These are phyloP conservation scores for Plasmodium ovale DNA, from an alignment of 169 alveolate genomes.

Conservation along the genomic window DNA sequence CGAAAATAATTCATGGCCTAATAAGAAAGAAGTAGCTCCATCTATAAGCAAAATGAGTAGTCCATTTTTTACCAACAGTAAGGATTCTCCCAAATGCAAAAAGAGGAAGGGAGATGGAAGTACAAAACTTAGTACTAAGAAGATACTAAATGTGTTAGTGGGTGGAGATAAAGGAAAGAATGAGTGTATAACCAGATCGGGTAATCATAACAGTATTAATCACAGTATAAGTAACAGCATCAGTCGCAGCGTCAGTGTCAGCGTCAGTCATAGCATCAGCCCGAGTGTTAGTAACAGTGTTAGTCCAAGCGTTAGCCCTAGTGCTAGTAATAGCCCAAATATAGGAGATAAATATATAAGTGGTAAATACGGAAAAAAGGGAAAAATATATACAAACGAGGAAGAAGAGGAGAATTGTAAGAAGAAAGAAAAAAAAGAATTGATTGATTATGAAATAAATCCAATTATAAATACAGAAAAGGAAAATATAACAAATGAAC, in stretches of 20 bases:
- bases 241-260: neutral
- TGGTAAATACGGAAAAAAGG: neutral
- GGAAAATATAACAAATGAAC: conserved; percentile 4
- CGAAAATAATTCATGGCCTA: conserved; percentile 67
- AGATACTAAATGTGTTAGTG: neutral
- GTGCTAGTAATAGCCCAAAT: too few species aligned
- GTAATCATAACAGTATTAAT: neutral
- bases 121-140: conserved; percentile 22
- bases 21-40: conserved; percentile 32
- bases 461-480: conserved; percentile 42
- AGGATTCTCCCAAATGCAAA: conserved; percentile 26
- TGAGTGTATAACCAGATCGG: too few species aligned
- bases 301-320: too few species aligned
- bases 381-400: neutral
- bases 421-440: neutral
- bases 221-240: neutral
- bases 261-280: too few species aligned
- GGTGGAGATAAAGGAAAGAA: conserved; percentile 1
- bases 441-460: conserved; percentile 72
- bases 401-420: neutral
- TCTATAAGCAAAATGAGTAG: conserved; percentile 10
- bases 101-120: conserved; percentile 17
- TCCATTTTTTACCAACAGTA: neutral
- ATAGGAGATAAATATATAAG: too few species aligned
- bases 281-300: too few species aligned